Conservation (phyloP, 371 early-diverging fungal species). For the Rhizomucor pusillus region DNA sequence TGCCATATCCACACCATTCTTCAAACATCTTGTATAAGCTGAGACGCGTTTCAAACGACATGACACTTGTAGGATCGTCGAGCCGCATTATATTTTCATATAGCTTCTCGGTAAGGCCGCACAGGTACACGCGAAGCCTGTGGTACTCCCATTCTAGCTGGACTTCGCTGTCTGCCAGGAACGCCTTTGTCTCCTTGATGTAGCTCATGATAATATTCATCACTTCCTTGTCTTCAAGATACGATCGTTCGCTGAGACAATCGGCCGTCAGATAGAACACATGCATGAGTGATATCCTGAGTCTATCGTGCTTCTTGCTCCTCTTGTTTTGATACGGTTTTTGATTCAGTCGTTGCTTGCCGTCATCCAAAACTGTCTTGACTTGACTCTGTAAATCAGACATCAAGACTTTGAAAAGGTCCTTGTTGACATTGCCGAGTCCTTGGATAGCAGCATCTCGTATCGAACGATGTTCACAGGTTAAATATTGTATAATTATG, state of each 20-base stretch:
- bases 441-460: conserved; percentile 72
- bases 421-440: conserved; percentile 67
- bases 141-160: conserved; percentile 89
- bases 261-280: conserved; percentile 71
- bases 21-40: conserved; percentile 84
- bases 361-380: conserved; percentile 66
- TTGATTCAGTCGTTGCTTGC: conserved; percentile 52
- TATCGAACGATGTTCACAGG: conserved; percentile 70
- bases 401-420: conserved; percentile 66
- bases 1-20: conserved; percentile 91
- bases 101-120: conserved; percentile 79
- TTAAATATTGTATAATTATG: conserved; percentile 61
- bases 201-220: conserved; percentile 66
- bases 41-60: conserved; percentile 79
- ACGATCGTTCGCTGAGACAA: conserved; percentile 53
- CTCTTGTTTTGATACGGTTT: conserved; percentile 63
- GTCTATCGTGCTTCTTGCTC: conserved; percentile 65
- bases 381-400: conserved; percentile 68
- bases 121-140: conserved; percentile 82
- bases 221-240: conserved; percentile 62
- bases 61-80: conserved; percentile 48
- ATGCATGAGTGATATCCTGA: conserved; percentile 75
- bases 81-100: conserved; percentile 64
- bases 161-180: conserved; percentile 68
- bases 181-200: conserved; percentile 71